Percentiles rank a stretch among this genome's conserved stretches.
Evolutionary conservation across 306 rosid species (phyloP).

Genomic region (Erythrophleum fordii): DNA sequence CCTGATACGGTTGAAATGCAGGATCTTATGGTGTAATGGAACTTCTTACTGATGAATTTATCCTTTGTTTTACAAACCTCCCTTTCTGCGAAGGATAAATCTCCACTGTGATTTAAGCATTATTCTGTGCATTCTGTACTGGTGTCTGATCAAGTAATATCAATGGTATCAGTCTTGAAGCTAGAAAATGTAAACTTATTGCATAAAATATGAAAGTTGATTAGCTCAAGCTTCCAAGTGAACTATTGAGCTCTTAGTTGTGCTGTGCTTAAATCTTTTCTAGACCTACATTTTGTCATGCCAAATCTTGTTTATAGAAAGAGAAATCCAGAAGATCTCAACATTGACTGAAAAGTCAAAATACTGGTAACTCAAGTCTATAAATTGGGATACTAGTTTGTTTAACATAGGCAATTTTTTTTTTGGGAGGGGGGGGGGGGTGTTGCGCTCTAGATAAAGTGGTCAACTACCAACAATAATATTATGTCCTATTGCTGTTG

Average conservation of each 20-base stretch:
- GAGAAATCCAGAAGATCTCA: neutral
- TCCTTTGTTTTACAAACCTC: neutral
- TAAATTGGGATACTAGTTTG: neutral
- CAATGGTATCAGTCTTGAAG: neutral
- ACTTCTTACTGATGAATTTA: neutral
- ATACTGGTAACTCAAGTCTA: neutral
- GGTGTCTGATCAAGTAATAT: neutral
- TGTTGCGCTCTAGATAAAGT: neutral
- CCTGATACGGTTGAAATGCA: neutral
- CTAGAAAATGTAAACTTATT: neutral
- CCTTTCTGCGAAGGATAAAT: neutral
- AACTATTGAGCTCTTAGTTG: neutral
- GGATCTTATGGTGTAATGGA: neutral
- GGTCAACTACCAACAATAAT: neutral
- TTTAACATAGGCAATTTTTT: neutral
- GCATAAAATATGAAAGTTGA: neutral
- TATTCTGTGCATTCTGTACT: neutral
- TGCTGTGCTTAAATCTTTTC: neutral
- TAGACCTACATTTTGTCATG: neutral
- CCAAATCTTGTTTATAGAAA: neutral
- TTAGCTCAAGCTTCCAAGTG: conserved; percentile 2
- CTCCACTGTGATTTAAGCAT: neutral
- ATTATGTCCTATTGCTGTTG: neutral
- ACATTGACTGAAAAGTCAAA: neutral
- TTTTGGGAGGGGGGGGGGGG: too few relatives aligned